Percentiles rank a stretch among this genome's conserved stretches.
phyloP scores from a whole-genome alignment of 1,139 yeast species.

The Sugiyamaella grinbergsii region DNA sequence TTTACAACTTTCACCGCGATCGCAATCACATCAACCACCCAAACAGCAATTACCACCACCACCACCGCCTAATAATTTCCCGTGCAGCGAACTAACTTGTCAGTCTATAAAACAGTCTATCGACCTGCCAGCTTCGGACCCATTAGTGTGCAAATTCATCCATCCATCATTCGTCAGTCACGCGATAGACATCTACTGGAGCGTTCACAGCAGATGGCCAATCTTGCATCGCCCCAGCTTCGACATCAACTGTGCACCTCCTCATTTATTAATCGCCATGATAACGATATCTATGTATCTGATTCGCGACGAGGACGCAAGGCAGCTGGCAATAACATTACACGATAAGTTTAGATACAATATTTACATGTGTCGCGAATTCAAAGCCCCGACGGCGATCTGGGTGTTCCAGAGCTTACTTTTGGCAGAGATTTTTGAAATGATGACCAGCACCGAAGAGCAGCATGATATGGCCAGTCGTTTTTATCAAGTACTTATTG shows the following conservation, averaged over 20 bases:
- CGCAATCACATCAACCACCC: not conserved
- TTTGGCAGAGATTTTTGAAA: constrained; percentile 64
- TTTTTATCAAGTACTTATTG: constrained; percentile 34
- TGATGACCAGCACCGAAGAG: constrained; percentile 53
- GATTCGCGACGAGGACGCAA: constrained; percentile 38
- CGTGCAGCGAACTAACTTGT: constrained; percentile 28
- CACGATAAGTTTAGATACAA: constrained; percentile 60
- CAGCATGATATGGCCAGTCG: constrained; percentile 46
- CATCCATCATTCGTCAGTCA: constrained; percentile 31
- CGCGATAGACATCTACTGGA: constrained; percentile 35
- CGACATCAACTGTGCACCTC: constrained; percentile 51
- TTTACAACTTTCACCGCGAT: not conserved
- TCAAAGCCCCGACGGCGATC: constrained; percentile 57
- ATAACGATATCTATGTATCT: constrained; percentile 53
- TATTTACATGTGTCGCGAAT: constrained; percentile 58
- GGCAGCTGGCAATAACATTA: constrained; percentile 48
- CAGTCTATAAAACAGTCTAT: constrained; percentile 25
- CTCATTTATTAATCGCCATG: constrained; percentile 55
- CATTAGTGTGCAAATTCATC: constrained; percentile 30
- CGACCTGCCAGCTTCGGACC: constrained; percentile 20
- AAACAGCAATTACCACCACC: not conserved
- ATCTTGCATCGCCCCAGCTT: constrained; percentile 63
- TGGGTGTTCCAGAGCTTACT: constrained; percentile 67
- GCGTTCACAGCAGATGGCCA: constrained; percentile 58
- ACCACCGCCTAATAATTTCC: not conserved